Conservation (phyloP, 768 basidiomycete species). For the Crucibulum laeve region DNA sequence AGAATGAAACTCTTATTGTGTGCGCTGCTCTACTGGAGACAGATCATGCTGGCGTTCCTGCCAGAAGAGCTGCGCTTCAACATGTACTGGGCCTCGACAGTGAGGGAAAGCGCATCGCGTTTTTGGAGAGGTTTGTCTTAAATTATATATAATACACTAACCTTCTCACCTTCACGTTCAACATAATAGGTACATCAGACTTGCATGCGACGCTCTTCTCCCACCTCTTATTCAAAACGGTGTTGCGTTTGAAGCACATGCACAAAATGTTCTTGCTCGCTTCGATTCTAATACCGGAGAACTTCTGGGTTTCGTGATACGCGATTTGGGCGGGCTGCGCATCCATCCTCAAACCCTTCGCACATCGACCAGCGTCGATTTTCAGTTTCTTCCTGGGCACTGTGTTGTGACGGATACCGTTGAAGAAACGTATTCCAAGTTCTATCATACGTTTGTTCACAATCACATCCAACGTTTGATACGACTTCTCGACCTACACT, state of each 20-base stretch:
- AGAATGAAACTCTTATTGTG: conserved; percentile 42
- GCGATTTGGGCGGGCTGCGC: conserved; percentile 55
- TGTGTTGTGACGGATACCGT: conserved; percentile 43
- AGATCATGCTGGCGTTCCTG: conserved; percentile 37
- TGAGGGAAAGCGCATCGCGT: conserved; percentile 37
- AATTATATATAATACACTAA: not conserved
- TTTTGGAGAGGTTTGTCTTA: conserved; percentile 38
- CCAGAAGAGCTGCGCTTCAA: conserved; percentile 42
- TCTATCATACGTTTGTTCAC: conserved; percentile 58
- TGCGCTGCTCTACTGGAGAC: conserved; percentile 50
- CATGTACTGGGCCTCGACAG: conserved; percentile 42
- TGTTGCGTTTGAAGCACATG: conserved; percentile 60
- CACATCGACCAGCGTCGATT: conserved; percentile 43
- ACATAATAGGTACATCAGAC: conserved; percentile 37
- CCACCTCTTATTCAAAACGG: conserved; percentile 51
- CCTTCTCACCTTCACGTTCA: not conserved
- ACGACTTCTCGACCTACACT: conserved; percentile 47
- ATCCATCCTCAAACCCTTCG: conserved; percentile 47
- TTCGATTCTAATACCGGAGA: conserved; percentile 36
- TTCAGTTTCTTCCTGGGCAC: conserved; percentile 49
- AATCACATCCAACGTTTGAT: conserved; percentile 57
- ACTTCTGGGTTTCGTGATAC: conserved; percentile 46
- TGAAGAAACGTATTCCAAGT: conserved; percentile 50
- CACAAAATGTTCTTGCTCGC: conserved; percentile 51
- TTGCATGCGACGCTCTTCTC: conserved; percentile 48